Evolutionary conservation across 129 eudicot genomes (phyloP), one percentile per base, ranked within the genome.

Genomic region (Ambrosia artemisiifolia): DNA sequence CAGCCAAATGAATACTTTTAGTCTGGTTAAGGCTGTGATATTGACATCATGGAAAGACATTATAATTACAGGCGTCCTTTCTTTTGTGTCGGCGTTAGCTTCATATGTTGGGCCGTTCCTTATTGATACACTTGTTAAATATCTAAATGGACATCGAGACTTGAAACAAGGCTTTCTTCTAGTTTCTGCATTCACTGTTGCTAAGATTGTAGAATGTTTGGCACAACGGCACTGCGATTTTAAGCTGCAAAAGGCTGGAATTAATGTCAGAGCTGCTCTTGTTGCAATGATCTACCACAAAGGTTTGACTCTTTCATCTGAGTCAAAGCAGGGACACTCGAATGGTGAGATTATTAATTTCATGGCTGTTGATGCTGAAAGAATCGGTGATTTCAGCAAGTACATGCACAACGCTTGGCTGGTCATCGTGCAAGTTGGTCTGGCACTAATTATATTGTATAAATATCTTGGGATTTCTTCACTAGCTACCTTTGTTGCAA

Each of bases 351-450:
- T 93, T 19, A 85, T 89, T 28, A 93, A 93, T 82, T 53, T 87
- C 18, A 85, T 93, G 96, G 72, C 96, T 16, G 90, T 89, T 63
- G 98, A 93, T 84, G 95, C 95, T 10, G 91, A 87, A 74, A 87
- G 88, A 78, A 82, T 93, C 11, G 86, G 87, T 7, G 82, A 73
- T 32, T 89, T 89, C 67, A 61, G 80, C 71, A 81, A 84, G 85
- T 87, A 75, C 65, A 72, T 93, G 86, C 98, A 93, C 70, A 92
- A 85, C 51, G 85, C 90, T 14, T 89, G 96, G 95, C 42, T 89
- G 60, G 88, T 85, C 17, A 11, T 82, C 7, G 7, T 93, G 76
- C 96, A 93, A 51, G 95, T 93, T 55, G 79, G 59, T 60, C 60
- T 93, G 48, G 95, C 96, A 13, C 79, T 93, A 50, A 62, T 38